Evolutionary conservation across 2,329 filamentous ascomycete species (phyloP), one percentile per base, ranked within the genome.

Genomic region (Cryphonectria parasitica): DNA sequence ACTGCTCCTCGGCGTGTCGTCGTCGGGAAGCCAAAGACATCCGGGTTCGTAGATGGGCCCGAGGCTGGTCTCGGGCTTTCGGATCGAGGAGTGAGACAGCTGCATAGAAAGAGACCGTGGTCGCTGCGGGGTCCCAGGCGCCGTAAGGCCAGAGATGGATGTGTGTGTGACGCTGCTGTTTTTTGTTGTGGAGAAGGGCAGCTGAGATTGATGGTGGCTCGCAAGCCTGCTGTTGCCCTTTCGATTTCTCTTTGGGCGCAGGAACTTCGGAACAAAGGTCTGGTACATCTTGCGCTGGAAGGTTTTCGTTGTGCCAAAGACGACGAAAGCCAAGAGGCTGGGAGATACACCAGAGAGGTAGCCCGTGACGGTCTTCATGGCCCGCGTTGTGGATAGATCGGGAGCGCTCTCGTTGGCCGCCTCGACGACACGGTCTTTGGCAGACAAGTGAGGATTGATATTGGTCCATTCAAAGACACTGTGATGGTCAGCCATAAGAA

Each of bases 401-500:
- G 72, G 72, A 11, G 61, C 66, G 36, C 60, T 43, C n/a, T 68
- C 65, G 66, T 65, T n/a, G 31, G 71, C 68, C 78, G 85, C 73
- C 80, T 82, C 74, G 77, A 82, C 72, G 65, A 76, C 85, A 17
- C 62, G 56, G 10, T 54, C 63, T 11, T 58, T 68, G 19, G 66
- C 69, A 6, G 34, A 25, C 10, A 72, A 39, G 49, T 65, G 69
- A 43, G 69, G 63, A 6, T 31, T 34, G 10, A 72, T 41, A 25
- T 68, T 72, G 4, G 66, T 71, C 25, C 62, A 72, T 31, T 72
- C 69, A 52, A 72, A 72, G 22, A 72, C 66, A 56, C 71, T 72
- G 2, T 0, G 11, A 3, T 4, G 17, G 34, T 68, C 28, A 68
- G 71, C 41, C 25, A 19, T 2, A 13, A 3, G 3, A 58, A 15